phyloP scores from a whole-genome alignment of 768 basidiomycete genomes.

The Pulveroboletus frians region DNA sequence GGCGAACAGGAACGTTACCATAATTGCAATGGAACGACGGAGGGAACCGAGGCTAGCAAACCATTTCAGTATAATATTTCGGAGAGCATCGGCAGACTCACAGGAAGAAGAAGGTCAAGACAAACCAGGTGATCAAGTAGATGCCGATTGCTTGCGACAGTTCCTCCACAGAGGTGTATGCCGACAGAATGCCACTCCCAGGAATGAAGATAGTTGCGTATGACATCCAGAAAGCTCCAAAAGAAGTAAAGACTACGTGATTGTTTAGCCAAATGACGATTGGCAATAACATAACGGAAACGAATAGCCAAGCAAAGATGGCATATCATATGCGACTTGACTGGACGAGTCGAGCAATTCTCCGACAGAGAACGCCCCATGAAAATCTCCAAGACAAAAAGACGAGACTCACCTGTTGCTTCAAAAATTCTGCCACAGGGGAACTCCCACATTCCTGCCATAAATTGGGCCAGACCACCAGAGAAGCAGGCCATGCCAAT shows the following conservation, averaged over 20 bases:
- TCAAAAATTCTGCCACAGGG: constrained; percentile 65
- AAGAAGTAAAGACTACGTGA: constrained; percentile 65
- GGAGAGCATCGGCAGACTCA: constrained; percentile 28
- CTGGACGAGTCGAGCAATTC: no score
- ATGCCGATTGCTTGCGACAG: constrained; percentile 62
- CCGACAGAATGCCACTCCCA: constrained; percentile 51
- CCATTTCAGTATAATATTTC: not conserved
- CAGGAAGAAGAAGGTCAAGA: constrained; percentile 67
- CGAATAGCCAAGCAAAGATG: no score
- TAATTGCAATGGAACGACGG: constrained; percentile 45
- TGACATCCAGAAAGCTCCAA: constrained; percentile 87
- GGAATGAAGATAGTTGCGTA: constrained; percentile 73
- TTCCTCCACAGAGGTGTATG: constrained; percentile 42
- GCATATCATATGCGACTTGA: not conserved
- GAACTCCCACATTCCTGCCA: constrained; percentile 91
- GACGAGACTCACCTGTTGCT: constrained; percentile 48
- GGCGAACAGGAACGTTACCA: constrained; percentile 49
- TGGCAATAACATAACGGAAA: no score
- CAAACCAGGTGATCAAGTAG: constrained; percentile 68
- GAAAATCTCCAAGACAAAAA: no score
- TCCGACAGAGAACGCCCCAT: no score
- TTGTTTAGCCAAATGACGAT: constrained; percentile 1
- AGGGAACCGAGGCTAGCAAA: constrained; percentile 40
- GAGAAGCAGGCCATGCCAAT: constrained; percentile 84
- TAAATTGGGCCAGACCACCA: constrained; percentile 79